phyloP scores from a whole-genome alignment of 768 basidiomycete genomes.

The Hygrophoropsis aurantiaca region DNA sequence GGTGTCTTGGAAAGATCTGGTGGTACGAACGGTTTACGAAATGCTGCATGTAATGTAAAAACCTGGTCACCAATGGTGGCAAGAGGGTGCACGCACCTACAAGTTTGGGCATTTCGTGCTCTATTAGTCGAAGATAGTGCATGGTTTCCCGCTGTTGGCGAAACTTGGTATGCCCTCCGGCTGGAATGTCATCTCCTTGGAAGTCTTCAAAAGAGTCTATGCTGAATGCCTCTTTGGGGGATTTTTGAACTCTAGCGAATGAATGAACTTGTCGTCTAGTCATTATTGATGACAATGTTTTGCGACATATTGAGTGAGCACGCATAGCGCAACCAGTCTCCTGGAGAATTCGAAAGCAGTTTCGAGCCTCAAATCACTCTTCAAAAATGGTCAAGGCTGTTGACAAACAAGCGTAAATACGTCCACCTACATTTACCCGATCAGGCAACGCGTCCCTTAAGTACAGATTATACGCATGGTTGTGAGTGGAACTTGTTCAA shows the following conservation, averaged over 20 bases:
- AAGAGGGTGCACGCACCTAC: constrained; percentile 56
- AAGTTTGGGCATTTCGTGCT: constrained; percentile 85
- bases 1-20: constrained; percentile 54
- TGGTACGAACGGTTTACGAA: constrained; percentile 76
- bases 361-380: too few relatives aligned
- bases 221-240: too few relatives aligned
- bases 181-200: constrained; percentile 58
- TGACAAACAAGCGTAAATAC: constrained; percentile 26
- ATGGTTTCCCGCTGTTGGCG: constrained; percentile 72
- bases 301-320: constrained; percentile 16
- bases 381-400: constrained; percentile 1
- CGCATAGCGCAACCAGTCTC: constrained; percentile 16
- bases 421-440: neutral
- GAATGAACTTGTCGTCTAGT: constrained; percentile 22
- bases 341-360: neutral
- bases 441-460: neutral
- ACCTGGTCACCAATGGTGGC: constrained; percentile 6
- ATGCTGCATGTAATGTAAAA: constrained; percentile 48
- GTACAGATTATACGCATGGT: constrained; percentile 45
- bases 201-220: too few relatives aligned
- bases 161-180: constrained; percentile 70
- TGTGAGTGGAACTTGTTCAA: too few relatives aligned
- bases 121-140: constrained; percentile 81
- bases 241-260: constrained; percentile 14
- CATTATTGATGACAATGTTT: constrained; percentile 7